Evolutionary conservation across 768 basidiomycete genomes (phyloP), one percentile per base, ranked within the genome.

Genomic region (Lactarius hatsudake): DNA sequence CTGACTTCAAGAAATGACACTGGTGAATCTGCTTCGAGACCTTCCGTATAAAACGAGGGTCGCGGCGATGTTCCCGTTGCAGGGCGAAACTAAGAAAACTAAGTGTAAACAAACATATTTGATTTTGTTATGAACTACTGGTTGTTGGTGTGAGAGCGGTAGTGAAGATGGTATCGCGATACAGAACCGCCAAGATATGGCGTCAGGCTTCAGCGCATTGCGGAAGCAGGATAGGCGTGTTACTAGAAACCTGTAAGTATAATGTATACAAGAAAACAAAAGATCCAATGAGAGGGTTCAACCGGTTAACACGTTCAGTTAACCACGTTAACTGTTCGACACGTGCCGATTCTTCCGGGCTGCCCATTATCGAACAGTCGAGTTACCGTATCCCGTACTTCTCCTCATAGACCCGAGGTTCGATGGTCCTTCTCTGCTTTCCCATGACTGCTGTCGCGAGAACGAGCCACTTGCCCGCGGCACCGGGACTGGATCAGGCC

Each of bases 381-480:
- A 90, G 32, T 92, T 87, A 36, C 93, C 94, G 64, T 89, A 84
- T 0, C 91, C 93, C 18, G 91, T 90, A 73, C 91, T 91, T 42
- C 84, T 80, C 74, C 93, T 83, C 83, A 90, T 87, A 28, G 83
- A 69, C 7, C 91, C 93, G 57, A 91, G 73, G 73, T 82, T 85
- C 30, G 89, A 91, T 18, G 86, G 75, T 7, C 90, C 89, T 74
- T 90, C 89, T 64, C 89, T 80, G 72, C 89, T 87, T 26, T 76
- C 69, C 54, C 32, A 59, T 34, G 65, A 54, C 64, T 65, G 45
- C 40, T 64, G 45, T 54, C 23, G 42, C 55, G 64, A 53, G 56
- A 43, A 36, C 55, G 60, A 8, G 65, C 66, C 38, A 62, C 66
- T 69, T 20, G 68, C 6, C 26, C 40, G 48, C 59, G 74, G 77